Conservation (phyloP, 2,329 filamentous ascomycete genomes). For the Stromatinia cepivora region DNA sequence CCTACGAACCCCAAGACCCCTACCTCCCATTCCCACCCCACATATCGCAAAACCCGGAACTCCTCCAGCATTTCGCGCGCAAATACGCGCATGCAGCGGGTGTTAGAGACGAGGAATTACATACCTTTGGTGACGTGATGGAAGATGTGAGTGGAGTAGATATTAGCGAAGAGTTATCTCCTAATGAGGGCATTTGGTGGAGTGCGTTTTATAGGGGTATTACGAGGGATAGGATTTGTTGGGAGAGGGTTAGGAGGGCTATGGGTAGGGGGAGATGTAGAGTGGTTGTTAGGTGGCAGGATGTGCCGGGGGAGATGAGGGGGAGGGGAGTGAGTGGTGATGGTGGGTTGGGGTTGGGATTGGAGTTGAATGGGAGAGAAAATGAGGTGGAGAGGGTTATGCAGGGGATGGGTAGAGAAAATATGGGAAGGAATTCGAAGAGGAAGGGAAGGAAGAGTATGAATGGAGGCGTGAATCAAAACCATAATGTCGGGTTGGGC, state of each 20-base stretch:
- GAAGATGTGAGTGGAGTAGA: background rate
- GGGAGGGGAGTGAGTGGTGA: background rate
- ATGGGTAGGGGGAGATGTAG: slow-evolving; percentile 35
- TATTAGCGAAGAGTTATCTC: slow-evolving; percentile 15
- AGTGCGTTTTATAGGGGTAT: slow-evolving; percentile 24
- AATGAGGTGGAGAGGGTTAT: background rate
- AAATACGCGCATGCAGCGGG: background rate
- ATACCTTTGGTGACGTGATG: background rate
- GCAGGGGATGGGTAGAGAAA: background rate
- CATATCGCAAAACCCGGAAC: background rate
- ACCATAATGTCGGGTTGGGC: background rate
- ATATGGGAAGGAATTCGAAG: background rate
- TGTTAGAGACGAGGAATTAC: background rate
- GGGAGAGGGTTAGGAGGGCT: slow-evolving; percentile 29
- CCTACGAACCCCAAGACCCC: background rate
- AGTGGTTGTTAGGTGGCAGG: slow-evolving; percentile 32
- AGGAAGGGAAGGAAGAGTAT: background rate
- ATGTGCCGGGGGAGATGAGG: background rate
- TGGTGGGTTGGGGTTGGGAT: background rate
- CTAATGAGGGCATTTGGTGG: slow-evolving; percentile 32
- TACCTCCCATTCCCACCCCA: background rate
- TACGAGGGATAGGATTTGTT: slow-evolving; percentile 27
- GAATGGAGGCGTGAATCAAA: no score
- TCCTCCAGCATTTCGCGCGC: no score
- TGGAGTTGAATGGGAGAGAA: no score